These are phyloP conservation scores for Penicillium goetzii DNA, from an alignment of 495 filamentous ascomycete genomes.

Conservation along the genomic window DNA sequence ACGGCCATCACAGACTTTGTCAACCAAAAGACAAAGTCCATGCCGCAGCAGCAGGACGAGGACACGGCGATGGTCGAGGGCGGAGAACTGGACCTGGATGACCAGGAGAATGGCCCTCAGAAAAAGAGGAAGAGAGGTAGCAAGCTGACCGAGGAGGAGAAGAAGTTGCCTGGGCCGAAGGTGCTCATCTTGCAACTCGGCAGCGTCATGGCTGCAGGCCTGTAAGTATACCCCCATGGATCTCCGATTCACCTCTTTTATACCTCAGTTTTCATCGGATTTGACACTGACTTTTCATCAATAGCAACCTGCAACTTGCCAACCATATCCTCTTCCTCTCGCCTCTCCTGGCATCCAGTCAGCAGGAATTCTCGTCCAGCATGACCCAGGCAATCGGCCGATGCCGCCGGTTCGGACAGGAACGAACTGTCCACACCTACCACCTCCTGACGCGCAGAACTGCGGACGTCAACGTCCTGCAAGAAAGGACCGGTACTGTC, in stretches of 20 bases:
- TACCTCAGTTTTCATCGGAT: background rate
- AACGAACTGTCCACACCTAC: conserved; percentile 68
- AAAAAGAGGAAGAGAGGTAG: conserved; percentile 7
- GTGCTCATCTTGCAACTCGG: conserved; percentile 70
- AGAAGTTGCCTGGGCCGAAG: conserved; percentile 28
- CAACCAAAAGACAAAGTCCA: conserved; percentile 3
- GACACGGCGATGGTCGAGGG: background rate
- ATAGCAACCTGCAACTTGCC: conserved; percentile 71
- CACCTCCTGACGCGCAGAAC: conserved; percentile 66
- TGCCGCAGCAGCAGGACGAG: background rate
- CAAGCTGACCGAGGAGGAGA: conserved; percentile 6
- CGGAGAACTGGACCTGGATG: background rate
- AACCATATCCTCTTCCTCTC: conserved; percentile 79
- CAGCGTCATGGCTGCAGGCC: conserved; percentile 66
- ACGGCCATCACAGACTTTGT: conserved; percentile 19
- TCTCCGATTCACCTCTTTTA: background rate
- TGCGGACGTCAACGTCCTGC: conserved; percentile 70
- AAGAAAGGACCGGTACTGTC: conserved; percentile 41
- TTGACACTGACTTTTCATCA: background rate
- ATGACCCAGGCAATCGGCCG: conserved; percentile 77
- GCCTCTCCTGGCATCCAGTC: conserved; percentile 58
- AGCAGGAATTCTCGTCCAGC: conserved; percentile 60
- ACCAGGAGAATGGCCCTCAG: background rate
- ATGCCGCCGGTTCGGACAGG: conserved; percentile 67
- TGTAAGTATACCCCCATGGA: conserved; percentile 51